Conservation (phyloP, 495 filamentous ascomycete species). For the Patellaria atrata region DNA sequence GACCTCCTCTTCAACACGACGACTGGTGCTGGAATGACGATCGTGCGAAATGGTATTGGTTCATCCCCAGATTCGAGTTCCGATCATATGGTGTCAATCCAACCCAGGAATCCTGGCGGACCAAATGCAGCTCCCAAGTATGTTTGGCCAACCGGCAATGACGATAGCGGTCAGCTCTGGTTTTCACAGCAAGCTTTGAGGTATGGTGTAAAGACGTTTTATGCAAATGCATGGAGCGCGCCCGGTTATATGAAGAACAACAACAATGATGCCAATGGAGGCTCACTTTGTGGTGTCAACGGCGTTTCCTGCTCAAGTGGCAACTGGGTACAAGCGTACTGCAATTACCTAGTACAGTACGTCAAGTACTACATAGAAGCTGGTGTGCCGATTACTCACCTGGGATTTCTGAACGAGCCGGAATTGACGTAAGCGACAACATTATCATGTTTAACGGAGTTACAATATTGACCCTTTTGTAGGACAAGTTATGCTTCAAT, state of each 20-base stretch:
- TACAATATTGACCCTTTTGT: background rate
- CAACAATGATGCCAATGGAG: conserved; percentile 14
- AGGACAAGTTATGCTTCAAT: conserved; percentile 17
- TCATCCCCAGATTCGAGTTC: conserved; percentile 6
- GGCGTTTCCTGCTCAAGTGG: conserved; percentile 10
- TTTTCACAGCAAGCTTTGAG: conserved; percentile 11
- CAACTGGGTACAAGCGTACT: conserved; percentile 19
- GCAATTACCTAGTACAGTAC: conserved; percentile 17
- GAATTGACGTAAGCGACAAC: no score
- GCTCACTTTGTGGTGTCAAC: conserved; percentile 12
- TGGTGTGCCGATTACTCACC: conserved; percentile 11
- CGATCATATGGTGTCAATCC: conserved; percentile 33
- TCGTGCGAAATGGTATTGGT: conserved; percentile 18
- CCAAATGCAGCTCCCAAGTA: conserved; percentile 14
- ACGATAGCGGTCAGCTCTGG: conserved; percentile 15
- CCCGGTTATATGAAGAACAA: conserved; percentile 20
- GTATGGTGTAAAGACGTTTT: conserved; percentile 11
- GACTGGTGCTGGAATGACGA: conserved; percentile 14
- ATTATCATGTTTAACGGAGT: no score
- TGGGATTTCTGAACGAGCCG: conserved; percentile 19
- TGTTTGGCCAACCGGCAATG: conserved; percentile 14
- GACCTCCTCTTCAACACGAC: conserved; percentile 18
- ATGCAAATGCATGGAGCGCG: conserved; percentile 17
- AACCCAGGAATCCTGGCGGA: conserved; percentile 10
- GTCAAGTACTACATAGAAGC: conserved; percentile 14